Conservation (phyloP, 2,329 filamentous ascomycete genomes). For the Paecilomyces formosus region DNA sequence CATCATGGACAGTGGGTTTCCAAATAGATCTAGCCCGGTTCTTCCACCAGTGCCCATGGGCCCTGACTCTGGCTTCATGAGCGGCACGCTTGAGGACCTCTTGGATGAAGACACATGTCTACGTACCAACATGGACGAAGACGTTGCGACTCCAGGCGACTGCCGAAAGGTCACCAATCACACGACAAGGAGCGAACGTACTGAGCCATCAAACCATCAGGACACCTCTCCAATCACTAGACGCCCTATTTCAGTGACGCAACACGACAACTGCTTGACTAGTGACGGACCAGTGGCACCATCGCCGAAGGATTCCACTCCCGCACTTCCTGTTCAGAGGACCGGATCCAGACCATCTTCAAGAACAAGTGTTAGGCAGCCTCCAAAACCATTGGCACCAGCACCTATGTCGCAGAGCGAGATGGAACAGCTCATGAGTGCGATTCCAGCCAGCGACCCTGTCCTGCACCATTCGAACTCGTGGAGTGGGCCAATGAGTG, state of each 20-base stretch:
- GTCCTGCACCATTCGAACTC: constrained; percentile 36
- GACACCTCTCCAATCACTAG: constrained; percentile 19
- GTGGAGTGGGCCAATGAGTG: constrained; percentile 38
- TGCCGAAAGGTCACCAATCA: constrained; percentile 12
- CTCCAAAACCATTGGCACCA: constrained; percentile 30
- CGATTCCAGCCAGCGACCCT: constrained; percentile 47
- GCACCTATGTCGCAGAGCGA: constrained; percentile 29
- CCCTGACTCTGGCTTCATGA: constrained; percentile 77
- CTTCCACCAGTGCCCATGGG: constrained; percentile 52
- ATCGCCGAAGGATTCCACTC: constrained; percentile 11
- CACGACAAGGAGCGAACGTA: constrained; percentile 11
- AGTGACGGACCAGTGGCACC: constrained; percentile 14
- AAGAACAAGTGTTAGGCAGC: constrained; percentile 24
- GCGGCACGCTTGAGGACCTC: constrained; percentile 63
- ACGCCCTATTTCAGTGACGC: constrained; percentile 12
- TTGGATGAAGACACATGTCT: constrained; percentile 53
- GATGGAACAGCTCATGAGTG: constrained; percentile 20
- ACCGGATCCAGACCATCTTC: constrained; percentile 30
- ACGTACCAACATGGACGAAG: constrained; percentile 6
- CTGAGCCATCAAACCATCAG: constrained; percentile 16
- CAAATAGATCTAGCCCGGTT: constrained; percentile 72
- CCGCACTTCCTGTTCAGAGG: constrained; percentile 16
- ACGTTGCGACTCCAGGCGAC: constrained; percentile 19
- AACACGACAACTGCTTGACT: constrained; percentile 12
- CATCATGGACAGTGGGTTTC: constrained; percentile 57